phyloP scores from a whole-genome alignment of 257 asterid genomes.

The Ehretia macrophylla region DNA sequence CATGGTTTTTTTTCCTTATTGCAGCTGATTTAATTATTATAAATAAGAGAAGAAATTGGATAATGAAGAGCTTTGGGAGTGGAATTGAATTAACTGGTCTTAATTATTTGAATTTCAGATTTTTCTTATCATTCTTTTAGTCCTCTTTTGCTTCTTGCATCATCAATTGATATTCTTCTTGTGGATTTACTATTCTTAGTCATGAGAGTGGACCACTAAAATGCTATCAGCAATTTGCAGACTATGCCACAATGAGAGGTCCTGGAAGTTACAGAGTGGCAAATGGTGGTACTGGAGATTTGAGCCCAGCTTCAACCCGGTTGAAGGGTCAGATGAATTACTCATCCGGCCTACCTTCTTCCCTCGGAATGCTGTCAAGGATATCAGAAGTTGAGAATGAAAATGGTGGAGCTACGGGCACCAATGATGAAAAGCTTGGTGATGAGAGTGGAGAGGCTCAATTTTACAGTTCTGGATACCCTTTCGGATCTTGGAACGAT shows the following conservation, averaged over 20 bases:
- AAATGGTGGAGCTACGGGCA: constrained; percentile 11
- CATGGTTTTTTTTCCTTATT: neutral
- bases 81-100: neutral
- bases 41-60: neutral
- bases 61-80: neutral
- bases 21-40: too few relatives aligned
- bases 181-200: too few relatives aligned
- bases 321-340: constrained; percentile 21
- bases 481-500: constrained; percentile 51
- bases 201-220: too few relatives aligned
- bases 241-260: constrained; percentile 34
- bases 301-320: constrained; percentile 33
- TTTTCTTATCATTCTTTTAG: too few relatives aligned
- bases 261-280: constrained; percentile 31
- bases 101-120: too few relatives aligned
- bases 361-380: constrained; percentile 49
- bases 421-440: constrained; percentile 28
- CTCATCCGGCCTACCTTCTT: constrained; percentile 34
- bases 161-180: too few relatives aligned
- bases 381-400: constrained; percentile 53
- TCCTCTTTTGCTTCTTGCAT: too few relatives aligned
- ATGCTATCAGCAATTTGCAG: constrained; percentile 28
- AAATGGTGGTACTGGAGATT: constrained; percentile 26
- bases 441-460: constrained; percentile 26
- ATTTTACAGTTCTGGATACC: constrained; percentile 36